These are phyloP conservation scores for Linum trigynum DNA, from an alignment of 345 rosid species.

Conservation along the genomic window DNA sequence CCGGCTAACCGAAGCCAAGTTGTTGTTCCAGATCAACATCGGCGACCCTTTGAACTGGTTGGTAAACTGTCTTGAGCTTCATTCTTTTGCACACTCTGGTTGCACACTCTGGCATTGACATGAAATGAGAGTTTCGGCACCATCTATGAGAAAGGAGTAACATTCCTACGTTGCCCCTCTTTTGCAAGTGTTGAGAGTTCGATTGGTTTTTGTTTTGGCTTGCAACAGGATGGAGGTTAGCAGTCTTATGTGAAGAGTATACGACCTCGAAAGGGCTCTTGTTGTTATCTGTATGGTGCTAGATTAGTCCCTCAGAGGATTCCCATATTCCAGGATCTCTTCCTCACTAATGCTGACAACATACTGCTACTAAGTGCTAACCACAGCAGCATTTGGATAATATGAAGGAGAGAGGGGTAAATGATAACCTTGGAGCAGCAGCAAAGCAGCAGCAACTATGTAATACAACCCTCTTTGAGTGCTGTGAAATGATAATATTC, in stretches of 20 bases:
- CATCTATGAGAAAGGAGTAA: too few relatives aligned
- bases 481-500: background rate
- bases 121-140: too few relatives aligned
- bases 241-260: background rate
- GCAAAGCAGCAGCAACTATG: too few relatives aligned
- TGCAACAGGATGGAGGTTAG: conserved; percentile 28
- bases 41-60: conserved; percentile 27
- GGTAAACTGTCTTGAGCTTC: conserved; percentile 11
- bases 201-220: background rate
- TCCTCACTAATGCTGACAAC: background rate
- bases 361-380: conserved; percentile 10
- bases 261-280: background rate
- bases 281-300: background rate
- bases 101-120: too few relatives aligned
- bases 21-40: conserved; percentile 33
- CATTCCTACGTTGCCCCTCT: too few relatives aligned
- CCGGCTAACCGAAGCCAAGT: conserved; percentile 32
- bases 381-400: conserved; percentile 9
- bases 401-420: too few relatives aligned
- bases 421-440: too few relatives aligned
- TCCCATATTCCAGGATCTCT: background rate
- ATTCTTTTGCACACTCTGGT: background rate
- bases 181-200: too few relatives aligned
- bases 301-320: conserved; percentile 13
- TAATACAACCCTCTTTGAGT: too few relatives aligned